Evolutionary conservation across 2,329 filamentous ascomycete genomes (phyloP), one percentile per base, ranked within the genome.

Genomic region (Amesomyces nigricolor): DNA sequence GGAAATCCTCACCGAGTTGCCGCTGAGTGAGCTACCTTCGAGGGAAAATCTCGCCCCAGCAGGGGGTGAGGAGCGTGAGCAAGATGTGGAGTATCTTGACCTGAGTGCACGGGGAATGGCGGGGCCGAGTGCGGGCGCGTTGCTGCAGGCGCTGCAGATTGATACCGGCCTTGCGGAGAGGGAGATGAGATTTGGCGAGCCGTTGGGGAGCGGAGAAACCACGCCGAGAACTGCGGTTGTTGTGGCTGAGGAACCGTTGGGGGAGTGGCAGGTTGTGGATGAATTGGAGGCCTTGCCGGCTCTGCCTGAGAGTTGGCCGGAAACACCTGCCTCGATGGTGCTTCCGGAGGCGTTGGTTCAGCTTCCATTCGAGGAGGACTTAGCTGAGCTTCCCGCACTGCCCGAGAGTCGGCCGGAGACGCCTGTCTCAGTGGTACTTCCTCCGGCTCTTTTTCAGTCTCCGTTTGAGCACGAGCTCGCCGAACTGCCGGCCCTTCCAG

Each of bases 1-100:
- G 26, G 66, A 76, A 42, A 65, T 73, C 3, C 68, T 83, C 2
- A 80, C 82, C 6, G 77, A 76, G 29, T 70, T 84, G 13, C 74
- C 73, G 5, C 77, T 70, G 2, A 75, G 72, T 56, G 72, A 73
- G 45, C 62, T 69, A 17, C 60, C 63, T n/a, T 64, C 69, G 14
- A 67, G 65, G 26, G 65, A 58, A 38, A 47, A 37, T 9, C 53
- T 50, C 4, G 59, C 43, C 65, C 70, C 29, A 63, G 67, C 70
- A 19, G 4, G 22, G 22, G 63, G 64, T 22, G 61, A 66, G n/a
- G 56, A 61, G 10, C 56, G 62, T 30, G 63, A 67, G 43, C 64
- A 68, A 30, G 68, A 68, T 47, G 63, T 67, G 14, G 63, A 65
- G 19, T 58, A 62, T 56, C 32, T 52, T 13, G n/a, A 16, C 16